Evolutionary conservation across 2,329 filamentous ascomycete genomes (phyloP), one percentile per base, ranked within the genome.

Genomic region (Neonectria ditissima): DNA sequence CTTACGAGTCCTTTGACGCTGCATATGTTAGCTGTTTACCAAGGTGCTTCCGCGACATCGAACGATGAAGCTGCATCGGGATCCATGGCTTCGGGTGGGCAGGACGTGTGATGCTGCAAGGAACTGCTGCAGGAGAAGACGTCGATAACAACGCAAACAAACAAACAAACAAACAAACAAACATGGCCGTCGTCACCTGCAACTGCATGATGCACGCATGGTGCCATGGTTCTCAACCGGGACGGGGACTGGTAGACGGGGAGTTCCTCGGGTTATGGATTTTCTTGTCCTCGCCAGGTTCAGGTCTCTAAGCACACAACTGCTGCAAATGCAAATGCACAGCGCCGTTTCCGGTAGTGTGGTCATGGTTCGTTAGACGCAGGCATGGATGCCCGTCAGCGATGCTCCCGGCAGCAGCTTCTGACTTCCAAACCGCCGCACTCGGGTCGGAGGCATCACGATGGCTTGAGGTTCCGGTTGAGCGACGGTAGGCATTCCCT

Each of bases 281-380:
- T 18, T 48, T 26, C 4, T 48, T 8, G 26, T 18, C 26, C 45
- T 20, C 28, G 9, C 37, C n/a, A 20, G 30, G 48, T 58, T 32
- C 54, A 48, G 32, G 54, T 34, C 22, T 53, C 47, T 16, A 52
- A 57, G 59, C 47, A 22, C 24, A 18, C 20, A 28, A 32, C 9
- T 32, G 13, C 13, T 32, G 13, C 13, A 37, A 14, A 37, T n/a
- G 34, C 34, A 18, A 53, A 54, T 11, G 48, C 63, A 60, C 24
- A 48, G 55, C 54, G 52, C 56, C 26, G 47, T 47, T 58, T 43
- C 43, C 41, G 56, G 62, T 54, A 62, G 24, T 53, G 64, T 50
- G 55, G 50, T 48, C 57, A 53, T 55, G 34, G 56, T 64, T 66
- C 63, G 57, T 64, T 54, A 62, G 53, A 37, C 39, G 26, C 48